Conservation (phyloP, 345 rosid species). For the Limnanthes douglasii region DNA sequence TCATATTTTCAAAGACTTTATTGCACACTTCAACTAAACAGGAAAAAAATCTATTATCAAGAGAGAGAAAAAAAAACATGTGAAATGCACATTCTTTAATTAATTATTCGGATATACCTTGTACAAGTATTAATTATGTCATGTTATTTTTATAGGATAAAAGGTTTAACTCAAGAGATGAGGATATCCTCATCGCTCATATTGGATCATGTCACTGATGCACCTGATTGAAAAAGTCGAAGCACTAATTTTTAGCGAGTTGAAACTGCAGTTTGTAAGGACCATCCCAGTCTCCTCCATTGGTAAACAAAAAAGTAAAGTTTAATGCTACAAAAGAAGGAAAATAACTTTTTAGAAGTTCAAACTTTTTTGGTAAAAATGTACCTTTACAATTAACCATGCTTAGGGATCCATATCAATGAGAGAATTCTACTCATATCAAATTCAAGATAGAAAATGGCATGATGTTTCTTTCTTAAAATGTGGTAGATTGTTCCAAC, state of each 20-base stretch:
- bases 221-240: slow-evolving; percentile 67
- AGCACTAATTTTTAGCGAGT: slow-evolving; percentile 53
- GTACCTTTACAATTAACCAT: slow-evolving; percentile 23
- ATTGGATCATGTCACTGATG: no score
- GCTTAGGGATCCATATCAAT: slow-evolving; percentile 76
- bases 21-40: no score
- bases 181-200: no score
- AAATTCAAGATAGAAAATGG: no score
- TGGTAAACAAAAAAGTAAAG: slow-evolving; percentile 87
- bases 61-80: no score
- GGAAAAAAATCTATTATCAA: no score
- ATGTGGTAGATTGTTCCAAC: no score
- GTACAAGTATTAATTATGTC: slow-evolving; percentile 11
- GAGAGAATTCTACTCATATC: no score
- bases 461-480: no score
- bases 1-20: no score
- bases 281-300: slow-evolving; percentile 91
- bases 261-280: slow-evolving; percentile 73
- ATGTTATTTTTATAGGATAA: neutral
- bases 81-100: slow-evolving; percentile 77
- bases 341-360: neutral
- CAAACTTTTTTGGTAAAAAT: neutral
- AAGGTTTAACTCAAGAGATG: no score
- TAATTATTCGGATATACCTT: slow-evolving; percentile 67
- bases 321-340: slow-evolving; percentile 38